These are phyloP conservation scores for Daldinia eschscholtzii DNA, from an alignment of 2,329 filamentous ascomycete species.

Conservation along the genomic window DNA sequence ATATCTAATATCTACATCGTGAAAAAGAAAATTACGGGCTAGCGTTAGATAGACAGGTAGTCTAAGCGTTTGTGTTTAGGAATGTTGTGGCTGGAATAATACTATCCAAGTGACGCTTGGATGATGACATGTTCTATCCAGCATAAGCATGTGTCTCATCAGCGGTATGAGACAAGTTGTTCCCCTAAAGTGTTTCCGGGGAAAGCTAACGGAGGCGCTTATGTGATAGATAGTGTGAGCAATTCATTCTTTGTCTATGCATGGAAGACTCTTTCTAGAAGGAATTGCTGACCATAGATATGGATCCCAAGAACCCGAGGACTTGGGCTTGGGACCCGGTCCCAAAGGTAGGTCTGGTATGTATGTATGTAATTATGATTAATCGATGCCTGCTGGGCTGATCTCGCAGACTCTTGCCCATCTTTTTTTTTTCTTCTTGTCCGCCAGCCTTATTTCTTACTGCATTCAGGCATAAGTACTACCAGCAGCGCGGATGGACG, in stretches of 20 bases:
- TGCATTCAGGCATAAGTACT: slow-evolving; percentile 7
- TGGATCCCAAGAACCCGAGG: slow-evolving; percentile 8
- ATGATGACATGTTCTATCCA: slow-evolving; percentile 5
- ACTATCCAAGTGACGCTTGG: not conserved
- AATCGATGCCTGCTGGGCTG: slow-evolving; percentile 1
- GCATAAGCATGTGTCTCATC: not conserved
- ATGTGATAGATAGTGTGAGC: not conserved
- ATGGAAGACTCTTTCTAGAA: slow-evolving; percentile 13
- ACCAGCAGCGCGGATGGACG: slow-evolving; percentile 6
- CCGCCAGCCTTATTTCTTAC: slow-evolving; percentile 2
- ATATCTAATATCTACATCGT: not conserved
- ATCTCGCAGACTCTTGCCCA: slow-evolving; percentile 18
- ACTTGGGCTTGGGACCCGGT: slow-evolving; percentile 5
- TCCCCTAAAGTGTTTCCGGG: not conserved
- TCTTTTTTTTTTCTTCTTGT: not conserved
- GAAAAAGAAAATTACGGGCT: not conserved
- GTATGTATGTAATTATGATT: slow-evolving; percentile 5
- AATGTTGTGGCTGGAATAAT: slow-evolving; percentile 3
- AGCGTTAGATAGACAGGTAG: not conserved
- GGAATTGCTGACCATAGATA: slow-evolving; percentile 3
- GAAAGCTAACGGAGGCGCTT: slow-evolving; percentile 6
- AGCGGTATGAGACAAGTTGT: not conserved
- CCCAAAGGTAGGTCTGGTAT: not conserved
- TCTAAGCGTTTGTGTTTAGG: slow-evolving; percentile 3
- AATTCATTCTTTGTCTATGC: slow-evolving; percentile 4